A percentile compares a stretch with the other conserved stretches of the same genome.
Conservation (phyloP, 345 rosid genomes). For the Aquilaria yunnanensis region DNA sequence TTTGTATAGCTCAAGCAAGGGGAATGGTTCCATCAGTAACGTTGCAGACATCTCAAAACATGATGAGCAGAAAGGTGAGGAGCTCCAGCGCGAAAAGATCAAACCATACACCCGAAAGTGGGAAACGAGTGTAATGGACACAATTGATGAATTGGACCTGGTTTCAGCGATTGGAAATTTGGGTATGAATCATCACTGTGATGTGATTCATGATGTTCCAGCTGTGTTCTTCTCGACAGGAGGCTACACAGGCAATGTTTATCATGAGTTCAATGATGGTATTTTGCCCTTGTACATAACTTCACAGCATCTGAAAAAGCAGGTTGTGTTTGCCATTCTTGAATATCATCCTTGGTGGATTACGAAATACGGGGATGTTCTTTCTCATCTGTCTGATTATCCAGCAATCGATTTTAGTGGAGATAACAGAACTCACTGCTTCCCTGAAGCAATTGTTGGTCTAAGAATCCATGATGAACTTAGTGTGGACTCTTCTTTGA, state of each 20-base stretch:
- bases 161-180: constrained; percentile 20
- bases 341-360: constrained; percentile 73
- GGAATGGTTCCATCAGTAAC: constrained; percentile 8
- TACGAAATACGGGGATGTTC: constrained; percentile 42
- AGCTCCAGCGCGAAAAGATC: constrained; percentile 41
- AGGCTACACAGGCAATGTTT: constrained; percentile 65
- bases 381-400: constrained; percentile 43
- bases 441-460: constrained; percentile 56
- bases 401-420: constrained; percentile 37
- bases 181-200: constrained; percentile 27
- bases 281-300: constrained; percentile 61
- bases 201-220: constrained; percentile 45
- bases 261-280: constrained; percentile 71
- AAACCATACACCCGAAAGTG: constrained; percentile 67
- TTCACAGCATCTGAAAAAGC: constrained; percentile 49
- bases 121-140: constrained; percentile 56
- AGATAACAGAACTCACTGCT: constrained; percentile 59
- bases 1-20: constrained; percentile 28
- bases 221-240: constrained; percentile 62
- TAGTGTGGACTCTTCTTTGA: constrained; percentile 31
- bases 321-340: constrained; percentile 56
- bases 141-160: constrained; percentile 48
- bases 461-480: constrained; percentile 60
- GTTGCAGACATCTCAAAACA: constrained; percentile 14
- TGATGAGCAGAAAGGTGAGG: constrained; percentile 2